phyloP scores from a whole-genome alignment of 129 eudicot species.

The Flaveria linearis region DNA sequence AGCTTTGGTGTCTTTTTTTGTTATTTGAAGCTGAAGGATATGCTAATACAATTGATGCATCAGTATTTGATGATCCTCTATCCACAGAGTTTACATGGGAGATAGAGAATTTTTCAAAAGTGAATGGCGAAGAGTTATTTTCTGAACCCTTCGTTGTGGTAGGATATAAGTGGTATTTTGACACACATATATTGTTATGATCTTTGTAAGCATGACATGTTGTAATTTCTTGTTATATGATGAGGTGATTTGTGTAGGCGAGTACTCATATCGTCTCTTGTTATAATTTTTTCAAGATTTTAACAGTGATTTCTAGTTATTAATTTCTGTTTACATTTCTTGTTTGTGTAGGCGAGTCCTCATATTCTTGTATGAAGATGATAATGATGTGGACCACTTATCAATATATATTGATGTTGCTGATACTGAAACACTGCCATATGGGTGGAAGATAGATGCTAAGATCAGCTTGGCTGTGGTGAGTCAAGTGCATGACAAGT shows the following conservation, averaged over 20 bases:
- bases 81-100: constrained; percentile 77
- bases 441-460: constrained; percentile 83
- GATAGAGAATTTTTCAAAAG: constrained; percentile 59
- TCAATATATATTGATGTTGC: constrained; percentile 87
- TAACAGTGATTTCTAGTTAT: neutral
- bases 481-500: constrained; percentile 60
- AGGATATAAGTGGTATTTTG: constrained; percentile 79
- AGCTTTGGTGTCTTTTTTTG: no score
- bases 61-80: constrained; percentile 62
- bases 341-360: constrained; percentile 61
- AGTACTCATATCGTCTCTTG: no score
- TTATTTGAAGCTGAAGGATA: no score
- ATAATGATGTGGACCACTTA: constrained; percentile 58
- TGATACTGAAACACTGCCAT: constrained; percentile 63
- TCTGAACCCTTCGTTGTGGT: constrained; percentile 69
- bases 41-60: constrained; percentile 38
- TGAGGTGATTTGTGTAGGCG: neutral
- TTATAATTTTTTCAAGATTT: no score
- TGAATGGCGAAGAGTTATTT: constrained; percentile 53
- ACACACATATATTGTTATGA: neutral
- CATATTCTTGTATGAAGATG: constrained; percentile 74
- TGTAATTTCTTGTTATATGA: constrained; percentile 15
- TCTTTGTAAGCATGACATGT: neutral
- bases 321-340: neutral
- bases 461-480: constrained; percentile 70